Evolutionary conservation across 2,329 filamentous ascomycete species (phyloP).

Genomic region (Alternaria triticimaculans): DNA sequence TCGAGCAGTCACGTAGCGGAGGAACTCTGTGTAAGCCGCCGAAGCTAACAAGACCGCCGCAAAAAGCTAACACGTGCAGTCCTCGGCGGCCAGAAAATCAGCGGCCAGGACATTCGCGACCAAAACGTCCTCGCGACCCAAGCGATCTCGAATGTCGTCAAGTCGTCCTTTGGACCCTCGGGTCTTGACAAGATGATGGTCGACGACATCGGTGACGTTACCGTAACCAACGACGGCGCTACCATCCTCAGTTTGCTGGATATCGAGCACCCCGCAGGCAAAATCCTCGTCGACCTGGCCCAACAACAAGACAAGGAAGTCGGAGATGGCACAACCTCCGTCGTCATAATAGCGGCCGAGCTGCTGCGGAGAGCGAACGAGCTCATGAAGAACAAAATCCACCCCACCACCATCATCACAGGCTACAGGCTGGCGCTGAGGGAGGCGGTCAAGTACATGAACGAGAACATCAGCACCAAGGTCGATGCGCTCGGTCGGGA

Average conservation of each 20-base stretch:
- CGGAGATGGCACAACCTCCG: constrained; percentile 96
- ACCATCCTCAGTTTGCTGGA: constrained; percentile 95
- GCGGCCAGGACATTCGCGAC: constrained; percentile 92
- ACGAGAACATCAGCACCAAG: constrained; percentile 96
- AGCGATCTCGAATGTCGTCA: constrained; percentile 97
- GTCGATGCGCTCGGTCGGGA: constrained; percentile 91
- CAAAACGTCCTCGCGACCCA: constrained; percentile 97
- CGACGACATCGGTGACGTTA: constrained; percentile 98
- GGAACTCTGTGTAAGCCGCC: constrained; percentile 81
- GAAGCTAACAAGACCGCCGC: background rate
- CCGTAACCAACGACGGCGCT: constrained; percentile 97
- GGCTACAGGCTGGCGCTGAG: constrained; percentile 94
- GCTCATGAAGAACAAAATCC: constrained; percentile 99
- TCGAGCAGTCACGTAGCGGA: constrained; percentile 88
- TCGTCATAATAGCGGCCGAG: constrained; percentile 96
- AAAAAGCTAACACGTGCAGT: constrained; percentile 58
- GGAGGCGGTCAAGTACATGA: constrained; percentile 98
- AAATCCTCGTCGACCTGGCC: constrained; percentile 96
- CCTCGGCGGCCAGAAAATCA: constrained; percentile 96
- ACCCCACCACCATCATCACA: constrained; percentile 98
- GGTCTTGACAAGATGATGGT: constrained; percentile 99
- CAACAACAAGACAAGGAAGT: constrained; percentile 99
- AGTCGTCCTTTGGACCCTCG: constrained; percentile 96
- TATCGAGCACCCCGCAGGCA: constrained; percentile 96
- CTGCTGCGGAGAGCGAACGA: constrained; percentile 93